A percentile compares a stretch with the other conserved stretches of the same genome.
Conservation (phyloP, 305 asterid genomes). For the Monarda citriodora region DNA sequence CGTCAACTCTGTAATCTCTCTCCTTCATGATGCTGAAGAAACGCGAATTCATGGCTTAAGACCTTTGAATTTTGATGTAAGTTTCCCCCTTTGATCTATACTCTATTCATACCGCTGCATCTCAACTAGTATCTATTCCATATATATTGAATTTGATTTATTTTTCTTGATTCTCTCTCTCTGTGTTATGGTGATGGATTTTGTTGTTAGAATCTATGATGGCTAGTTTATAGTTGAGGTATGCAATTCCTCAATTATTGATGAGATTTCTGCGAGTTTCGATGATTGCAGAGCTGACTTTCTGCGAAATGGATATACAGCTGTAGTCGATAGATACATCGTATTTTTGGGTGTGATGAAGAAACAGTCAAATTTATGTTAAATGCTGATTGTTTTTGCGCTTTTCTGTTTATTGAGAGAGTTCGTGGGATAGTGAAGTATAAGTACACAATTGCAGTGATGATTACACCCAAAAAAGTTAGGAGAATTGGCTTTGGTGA, state of each 20-base stretch:
- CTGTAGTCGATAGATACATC: slow-evolving; percentile 14
- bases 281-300: slow-evolving; percentile 8
- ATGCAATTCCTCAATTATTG: slow-evolving; percentile 9
- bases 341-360: slow-evolving; percentile 16
- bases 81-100: slow-evolving; percentile 28
- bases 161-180: slow-evolving; percentile 13
- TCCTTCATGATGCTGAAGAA: slow-evolving; percentile 17
- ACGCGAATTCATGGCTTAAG: slow-evolving; percentile 24
- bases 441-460: not conserved
- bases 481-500: slow-evolving; percentile 2
- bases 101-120: slow-evolving; percentile 18
- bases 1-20: slow-evolving; percentile 25
- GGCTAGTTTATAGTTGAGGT: slow-evolving; percentile 1
- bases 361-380: slow-evolving; percentile 4
- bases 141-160: slow-evolving; percentile 10
- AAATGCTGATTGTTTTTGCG: slow-evolving; percentile 1
- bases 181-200: slow-evolving; percentile 10
- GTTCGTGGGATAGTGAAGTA: slow-evolving; percentile 13
- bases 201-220: slow-evolving; percentile 1
- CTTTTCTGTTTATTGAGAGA: not conserved
- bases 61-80: slow-evolving; percentile 33
- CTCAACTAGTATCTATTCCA: slow-evolving; percentile 7
- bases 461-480: not conserved
- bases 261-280: slow-evolving; percentile 13
- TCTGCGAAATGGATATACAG: not conserved